These are phyloP conservation scores for Podila clonocystis DNA, from an alignment of 192 early-diverging fungal species.

Conservation along the genomic window DNA sequence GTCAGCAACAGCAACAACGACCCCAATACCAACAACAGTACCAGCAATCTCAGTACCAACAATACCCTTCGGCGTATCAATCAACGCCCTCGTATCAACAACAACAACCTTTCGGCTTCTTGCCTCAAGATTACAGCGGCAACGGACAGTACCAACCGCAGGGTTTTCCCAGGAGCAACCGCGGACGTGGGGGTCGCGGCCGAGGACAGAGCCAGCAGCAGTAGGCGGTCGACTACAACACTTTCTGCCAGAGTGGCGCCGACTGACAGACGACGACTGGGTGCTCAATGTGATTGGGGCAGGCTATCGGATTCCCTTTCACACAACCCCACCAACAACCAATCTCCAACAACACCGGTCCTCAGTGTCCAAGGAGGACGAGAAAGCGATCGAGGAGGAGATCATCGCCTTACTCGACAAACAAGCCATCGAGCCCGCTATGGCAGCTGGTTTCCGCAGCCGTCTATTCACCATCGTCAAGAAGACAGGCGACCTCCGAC, in stretches of 20 bases:
- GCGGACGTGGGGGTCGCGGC: constrained; percentile 5
- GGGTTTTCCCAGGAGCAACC: constrained; percentile 6
- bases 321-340: no score
- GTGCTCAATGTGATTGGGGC: no score
- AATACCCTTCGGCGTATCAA: no score
- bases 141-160: background rate
- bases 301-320: no score
- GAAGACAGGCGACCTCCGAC: constrained; percentile 13
- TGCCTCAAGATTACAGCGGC: no score
- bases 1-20: no score
- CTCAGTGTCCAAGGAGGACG: background rate
- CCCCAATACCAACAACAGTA: no score
- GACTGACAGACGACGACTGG: background rate
- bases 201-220: background rate
- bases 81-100: no score
- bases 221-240: constrained; percentile 1
- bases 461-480: constrained; percentile 14
- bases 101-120: no score
- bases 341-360: background rate
- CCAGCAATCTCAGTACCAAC: no score
- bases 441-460: background rate
- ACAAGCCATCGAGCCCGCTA: background rate
- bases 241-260: constrained; percentile 4
- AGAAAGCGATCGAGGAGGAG: background rate
- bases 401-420: background rate